Percentiles rank a stretch among this genome's conserved stretches.
These are phyloP conservation scores for Artemisia argyi DNA, from an alignment of 129 eudicot genomes.

Conservation along the genomic window DNA sequence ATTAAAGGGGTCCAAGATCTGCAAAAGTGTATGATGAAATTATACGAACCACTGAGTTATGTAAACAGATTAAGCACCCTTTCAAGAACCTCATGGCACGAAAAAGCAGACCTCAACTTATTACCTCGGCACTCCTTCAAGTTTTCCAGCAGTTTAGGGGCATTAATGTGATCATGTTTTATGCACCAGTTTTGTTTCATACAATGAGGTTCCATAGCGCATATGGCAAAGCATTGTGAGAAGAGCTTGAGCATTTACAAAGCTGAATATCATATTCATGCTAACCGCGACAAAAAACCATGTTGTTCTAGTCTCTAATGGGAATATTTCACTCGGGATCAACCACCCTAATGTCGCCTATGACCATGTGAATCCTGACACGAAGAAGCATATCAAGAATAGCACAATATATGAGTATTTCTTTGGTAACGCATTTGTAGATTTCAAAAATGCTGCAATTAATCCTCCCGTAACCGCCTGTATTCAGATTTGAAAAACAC, in stretches of 20 bases:
- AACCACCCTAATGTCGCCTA: conserved; percentile 75
- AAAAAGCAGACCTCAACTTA: conserved; percentile 43
- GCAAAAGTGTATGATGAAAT: conserved; percentile 48
- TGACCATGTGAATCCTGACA: conserved; percentile 66
- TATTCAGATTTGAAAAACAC: background rate
- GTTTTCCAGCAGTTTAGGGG: conserved; percentile 73
- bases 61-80: conserved; percentile 46
- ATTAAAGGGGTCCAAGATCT: conserved; percentile 57
- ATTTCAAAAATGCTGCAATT: conserved; percentile 30
- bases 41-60: conserved; percentile 37
- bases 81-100: conserved; percentile 47
- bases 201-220: conserved; percentile 60
- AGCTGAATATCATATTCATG: conserved; percentile 66
- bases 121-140: conserved; percentile 44
- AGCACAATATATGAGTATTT: conserved; percentile 36
- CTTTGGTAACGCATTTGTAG: conserved; percentile 37
- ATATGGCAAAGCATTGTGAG: conserved; percentile 63
- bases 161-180: conserved; percentile 70
- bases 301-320: conserved; percentile 58
- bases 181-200: conserved; percentile 69
- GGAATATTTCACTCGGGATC: conserved; percentile 67
- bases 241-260: conserved; percentile 65
- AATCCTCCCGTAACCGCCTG: conserved; percentile 41
- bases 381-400: conserved; percentile 39
- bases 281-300: conserved; percentile 55